These are phyloP conservation scores for Verticillium albo-atrum DNA, from an alignment of 2,329 filamentous ascomycete genomes.

Conservation along the genomic window DNA sequence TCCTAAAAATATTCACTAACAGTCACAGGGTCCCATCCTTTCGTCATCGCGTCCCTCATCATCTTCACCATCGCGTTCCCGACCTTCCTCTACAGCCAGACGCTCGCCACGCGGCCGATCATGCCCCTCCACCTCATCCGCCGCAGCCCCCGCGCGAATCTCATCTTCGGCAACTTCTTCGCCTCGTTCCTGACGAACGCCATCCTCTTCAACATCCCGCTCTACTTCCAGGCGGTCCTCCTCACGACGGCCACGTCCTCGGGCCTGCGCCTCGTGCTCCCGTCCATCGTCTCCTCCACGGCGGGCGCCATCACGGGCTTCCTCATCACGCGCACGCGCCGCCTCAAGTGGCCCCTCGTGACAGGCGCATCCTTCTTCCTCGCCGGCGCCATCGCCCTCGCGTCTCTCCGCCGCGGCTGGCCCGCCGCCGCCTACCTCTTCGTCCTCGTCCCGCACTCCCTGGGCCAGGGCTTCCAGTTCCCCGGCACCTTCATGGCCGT, in stretches of 20 bases:
- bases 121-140: slow-evolving; percentile 54
- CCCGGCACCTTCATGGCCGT: slow-evolving; percentile 60
- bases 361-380: slow-evolving; percentile 44
- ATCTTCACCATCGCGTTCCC: slow-evolving; percentile 44
- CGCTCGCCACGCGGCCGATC: slow-evolving; percentile 46
- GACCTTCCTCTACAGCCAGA: slow-evolving; percentile 48
- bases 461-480: slow-evolving; percentile 62
- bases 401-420: slow-evolving; percentile 44
- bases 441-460: slow-evolving; percentile 49
- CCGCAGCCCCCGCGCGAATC: slow-evolving; percentile 46
- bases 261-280: slow-evolving; percentile 66
- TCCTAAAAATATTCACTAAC: slow-evolving; percentile 1
- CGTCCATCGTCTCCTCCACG: slow-evolving; percentile 51
- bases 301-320: slow-evolving; percentile 57
- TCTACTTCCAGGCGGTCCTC: slow-evolving; percentile 75
- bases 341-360: slow-evolving; percentile 55
- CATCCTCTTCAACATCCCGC: slow-evolving; percentile 59
- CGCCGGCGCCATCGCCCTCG: slow-evolving; percentile 45
- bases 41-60: slow-evolving; percentile 47
- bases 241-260: slow-evolving; percentile 65
- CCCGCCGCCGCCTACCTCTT: slow-evolving; percentile 49
- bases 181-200: slow-evolving; percentile 48
- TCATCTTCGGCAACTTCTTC: slow-evolving; percentile 53
- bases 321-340: slow-evolving; percentile 54
- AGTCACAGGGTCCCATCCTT: slow-evolving; percentile 48